These are phyloP conservation scores for Mucor piriformis DNA, from an alignment of 371 early-diverging fungal species.

Conservation along the genomic window DNA sequence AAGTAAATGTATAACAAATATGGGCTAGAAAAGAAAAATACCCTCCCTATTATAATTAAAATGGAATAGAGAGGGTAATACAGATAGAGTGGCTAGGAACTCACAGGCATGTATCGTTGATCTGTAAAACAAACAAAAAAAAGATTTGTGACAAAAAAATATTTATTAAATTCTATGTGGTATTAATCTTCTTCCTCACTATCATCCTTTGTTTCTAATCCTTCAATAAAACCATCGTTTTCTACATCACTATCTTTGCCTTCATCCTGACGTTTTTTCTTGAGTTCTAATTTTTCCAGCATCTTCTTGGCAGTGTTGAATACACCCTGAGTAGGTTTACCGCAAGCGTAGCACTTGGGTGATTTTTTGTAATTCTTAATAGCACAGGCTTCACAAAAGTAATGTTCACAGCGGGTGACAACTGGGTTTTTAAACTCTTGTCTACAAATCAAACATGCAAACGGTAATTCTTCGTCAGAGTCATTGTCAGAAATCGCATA, in stretches of 20 bases:
- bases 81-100: no score
- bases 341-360: constrained; percentile 93
- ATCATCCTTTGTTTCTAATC: constrained; percentile 30
- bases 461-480: constrained; percentile 76
- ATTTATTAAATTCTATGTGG: background rate
- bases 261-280: constrained; percentile 35
- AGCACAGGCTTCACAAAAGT: constrained; percentile 96
- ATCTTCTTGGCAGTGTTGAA: constrained; percentile 87
- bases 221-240: constrained; percentile 35
- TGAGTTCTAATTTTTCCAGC: constrained; percentile 64
- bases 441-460: constrained; percentile 93
- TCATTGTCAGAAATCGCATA: constrained; percentile 60
- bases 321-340: constrained; percentile 80
- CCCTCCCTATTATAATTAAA: no score
- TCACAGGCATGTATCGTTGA: no score
- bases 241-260: constrained; percentile 41
- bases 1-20: no score
- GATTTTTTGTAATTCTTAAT: constrained; percentile 73
- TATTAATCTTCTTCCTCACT: background rate
- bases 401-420: constrained; percentile 92
- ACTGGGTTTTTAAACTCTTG: constrained; percentile 86
- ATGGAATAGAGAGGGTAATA: no score
- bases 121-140: no score
- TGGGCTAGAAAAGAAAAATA: no score
- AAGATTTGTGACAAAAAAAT: no score